phyloP scores from a whole-genome alignment of 805 yeast genomes.

The Cyberlindnera americana region DNA sequence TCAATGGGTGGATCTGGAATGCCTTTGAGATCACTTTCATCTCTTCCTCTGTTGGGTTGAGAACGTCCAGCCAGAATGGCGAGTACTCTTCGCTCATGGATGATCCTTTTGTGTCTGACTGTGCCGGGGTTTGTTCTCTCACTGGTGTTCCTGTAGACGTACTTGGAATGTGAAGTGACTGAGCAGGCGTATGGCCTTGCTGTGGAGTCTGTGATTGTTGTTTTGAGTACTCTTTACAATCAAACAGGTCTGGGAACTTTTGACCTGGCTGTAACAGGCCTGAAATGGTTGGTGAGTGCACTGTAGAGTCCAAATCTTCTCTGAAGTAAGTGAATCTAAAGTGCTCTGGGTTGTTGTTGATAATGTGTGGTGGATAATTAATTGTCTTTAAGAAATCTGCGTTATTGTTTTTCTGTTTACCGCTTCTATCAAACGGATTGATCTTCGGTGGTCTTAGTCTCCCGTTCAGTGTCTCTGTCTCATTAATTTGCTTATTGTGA shows the following conservation, averaged over 20 bases:
- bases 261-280: constrained; percentile 68
- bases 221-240: constrained; percentile 34
- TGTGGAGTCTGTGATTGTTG: not conserved
- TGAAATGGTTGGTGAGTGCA: constrained; percentile 84
- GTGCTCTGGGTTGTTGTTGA: constrained; percentile 46
- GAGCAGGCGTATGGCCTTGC: not conserved
- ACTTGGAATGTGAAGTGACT: not conserved
- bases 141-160: constrained; percentile 10
- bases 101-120: constrained; percentile 12
- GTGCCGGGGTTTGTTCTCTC: constrained; percentile 5
- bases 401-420: constrained; percentile 9
- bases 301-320: constrained; percentile 83
- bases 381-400: constrained; percentile 24
- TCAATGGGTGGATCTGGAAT: constrained; percentile 92
- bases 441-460: constrained; percentile 71
- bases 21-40: constrained; percentile 89
- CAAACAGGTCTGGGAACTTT: constrained; percentile 59
- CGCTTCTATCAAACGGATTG: constrained; percentile 65
- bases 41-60: constrained; percentile 94
- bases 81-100: constrained; percentile 32
- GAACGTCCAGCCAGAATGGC: constrained; percentile 92
- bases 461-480: constrained; percentile 54
- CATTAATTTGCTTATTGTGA: constrained; percentile 47
- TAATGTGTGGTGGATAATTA: constrained; percentile 42
- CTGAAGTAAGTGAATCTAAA: constrained; percentile 89